phyloP scores from a whole-genome alignment of 345 rosid genomes.

The Adansonia digitata region DNA sequence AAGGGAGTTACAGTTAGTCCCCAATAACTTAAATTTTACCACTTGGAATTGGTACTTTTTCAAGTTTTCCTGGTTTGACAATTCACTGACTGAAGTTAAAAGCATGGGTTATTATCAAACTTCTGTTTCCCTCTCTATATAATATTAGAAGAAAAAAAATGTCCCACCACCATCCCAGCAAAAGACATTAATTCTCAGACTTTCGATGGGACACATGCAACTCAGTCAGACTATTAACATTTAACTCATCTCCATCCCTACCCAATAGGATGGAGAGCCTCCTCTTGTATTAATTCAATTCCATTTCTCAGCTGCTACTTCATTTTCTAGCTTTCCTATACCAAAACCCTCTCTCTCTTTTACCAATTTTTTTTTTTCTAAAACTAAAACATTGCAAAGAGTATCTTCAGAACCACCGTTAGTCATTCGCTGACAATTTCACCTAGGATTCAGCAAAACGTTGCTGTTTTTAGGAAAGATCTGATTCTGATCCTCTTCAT shows the following conservation, averaged over 20 bases:
- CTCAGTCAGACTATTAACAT: too few relatives aligned
- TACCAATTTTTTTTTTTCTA: too few relatives aligned
- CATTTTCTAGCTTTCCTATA: conserved; percentile 28
- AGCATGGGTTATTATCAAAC: too few relatives aligned
- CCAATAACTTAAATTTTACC: background rate
- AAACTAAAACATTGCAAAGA: too few relatives aligned
- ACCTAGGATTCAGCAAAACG: conserved; percentile 29
- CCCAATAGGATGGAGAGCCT: conserved; percentile 10
- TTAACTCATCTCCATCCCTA: conserved; percentile 18
- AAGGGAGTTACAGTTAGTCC: background rate
- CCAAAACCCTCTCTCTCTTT: background rate
- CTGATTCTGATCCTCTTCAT: background rate
- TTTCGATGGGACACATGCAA: conserved; percentile 32
- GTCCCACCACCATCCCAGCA: too few relatives aligned
- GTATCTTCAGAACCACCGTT: too few relatives aligned
- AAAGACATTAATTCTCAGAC: conserved; percentile 34
- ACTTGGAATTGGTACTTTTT: too few relatives aligned
- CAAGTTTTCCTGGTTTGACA: too few relatives aligned
- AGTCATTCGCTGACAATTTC: conserved; percentile 33
- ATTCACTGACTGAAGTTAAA: too few relatives aligned
- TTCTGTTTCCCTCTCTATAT: too few relatives aligned
- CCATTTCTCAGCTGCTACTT: conserved; percentile 35
- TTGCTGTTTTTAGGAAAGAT: conserved; percentile 23
- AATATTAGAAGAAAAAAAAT: too few relatives aligned
- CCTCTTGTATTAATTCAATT: conserved; percentile 44